phyloP scores from a whole-genome alignment of 2,329 filamentous ascomycete genomes.

The Elsinoe necatrix region DNA sequence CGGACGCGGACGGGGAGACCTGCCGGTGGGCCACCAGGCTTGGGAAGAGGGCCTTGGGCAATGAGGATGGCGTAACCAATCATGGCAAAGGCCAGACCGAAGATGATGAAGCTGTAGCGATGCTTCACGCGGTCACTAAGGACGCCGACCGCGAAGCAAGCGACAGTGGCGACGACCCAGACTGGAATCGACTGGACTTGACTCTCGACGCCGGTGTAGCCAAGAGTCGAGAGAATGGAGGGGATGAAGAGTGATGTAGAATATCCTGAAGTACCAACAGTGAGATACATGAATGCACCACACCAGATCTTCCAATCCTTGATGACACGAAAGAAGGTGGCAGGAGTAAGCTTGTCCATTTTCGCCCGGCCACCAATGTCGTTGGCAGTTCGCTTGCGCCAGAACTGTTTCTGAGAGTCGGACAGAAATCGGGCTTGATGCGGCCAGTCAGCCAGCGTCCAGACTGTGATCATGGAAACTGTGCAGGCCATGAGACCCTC shows the following conservation, averaged over 20 bases:
- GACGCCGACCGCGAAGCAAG: conserved; percentile 37
- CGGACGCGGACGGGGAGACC: conserved; percentile 34
- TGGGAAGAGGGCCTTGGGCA: conserved; percentile 37
- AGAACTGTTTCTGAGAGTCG: conserved; percentile 37
- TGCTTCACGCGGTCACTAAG: conserved; percentile 44
- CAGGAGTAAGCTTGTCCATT: conserved; percentile 48
- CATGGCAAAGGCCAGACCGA: conserved; percentile 42
- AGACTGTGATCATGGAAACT: conserved; percentile 21
- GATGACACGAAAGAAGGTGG: conserved; percentile 40
- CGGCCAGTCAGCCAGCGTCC: conserved; percentile 37
- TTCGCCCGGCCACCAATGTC: conserved; percentile 33
- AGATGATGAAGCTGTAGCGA: conserved; percentile 48
- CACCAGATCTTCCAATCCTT: conserved; percentile 42
- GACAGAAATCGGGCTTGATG: conserved; percentile 40
- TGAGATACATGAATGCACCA: conserved; percentile 29
- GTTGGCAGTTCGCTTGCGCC: conserved; percentile 34
- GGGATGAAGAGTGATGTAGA: conserved; percentile 36
- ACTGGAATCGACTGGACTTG: conserved; percentile 34
- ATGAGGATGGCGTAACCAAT: conserved; percentile 51
- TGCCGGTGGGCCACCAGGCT: neutral
- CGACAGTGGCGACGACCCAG: conserved; percentile 33
- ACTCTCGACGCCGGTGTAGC: conserved; percentile 34
- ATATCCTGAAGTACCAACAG: conserved; percentile 40
- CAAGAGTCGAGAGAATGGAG: conserved; percentile 35
- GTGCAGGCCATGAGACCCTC: conserved; percentile 26